Evolutionary conservation across 1,284 basidiomycete species (phyloP), one percentile per base, ranked within the genome.

Genomic region (Pseudomicrostroma phylloplanum): DNA sequence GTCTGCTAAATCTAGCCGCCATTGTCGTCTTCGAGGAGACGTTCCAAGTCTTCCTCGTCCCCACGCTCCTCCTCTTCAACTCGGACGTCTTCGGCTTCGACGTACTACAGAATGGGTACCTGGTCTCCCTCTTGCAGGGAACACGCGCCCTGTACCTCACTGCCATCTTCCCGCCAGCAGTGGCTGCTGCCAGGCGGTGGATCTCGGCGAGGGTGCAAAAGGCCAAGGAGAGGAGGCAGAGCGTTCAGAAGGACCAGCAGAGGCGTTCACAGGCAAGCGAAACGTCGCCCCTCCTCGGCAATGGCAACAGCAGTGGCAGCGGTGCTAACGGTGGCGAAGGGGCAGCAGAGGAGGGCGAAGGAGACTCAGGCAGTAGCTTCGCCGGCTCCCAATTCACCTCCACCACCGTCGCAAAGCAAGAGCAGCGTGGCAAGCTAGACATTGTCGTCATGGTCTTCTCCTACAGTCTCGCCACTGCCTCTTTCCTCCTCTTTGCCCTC

Each of bases 31-130:
- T 67, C 41, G 73, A 74, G 56, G 73, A 74, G 64, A 69, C 71
- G 15, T 74, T 67, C 54, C 73, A 76, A 53, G 69, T 70, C 2
- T 76, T 76, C 49, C 67, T 76, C 60, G 65, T 76, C 19, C 73
- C 73, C 12, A 59, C 70, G 21, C 55, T 76, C n/a, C 62, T 76
- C 6, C 68, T 76, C 8, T 76, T 72, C 67, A 74, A 72, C 66
- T 64, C 72, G 61, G 70, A 76, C 57, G 62, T 67, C 0, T 70
- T 76, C 23, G 65, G 66, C 1, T 71, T 69, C 39, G 67, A 71
- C 46, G 71, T 73, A 58, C 53, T 74, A 59, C 72, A 74, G 62
- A 74, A 76, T 30, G 71, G 73, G 2, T 74, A 71, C 36, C 60
- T 76, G 23, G 60, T 76, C 56, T 69, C 68, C 55, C 63, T 71